Evolutionary conservation across 352 stramenopile species (phyloP).

Genomic region (Globisporangium acanthophoron): DNA sequence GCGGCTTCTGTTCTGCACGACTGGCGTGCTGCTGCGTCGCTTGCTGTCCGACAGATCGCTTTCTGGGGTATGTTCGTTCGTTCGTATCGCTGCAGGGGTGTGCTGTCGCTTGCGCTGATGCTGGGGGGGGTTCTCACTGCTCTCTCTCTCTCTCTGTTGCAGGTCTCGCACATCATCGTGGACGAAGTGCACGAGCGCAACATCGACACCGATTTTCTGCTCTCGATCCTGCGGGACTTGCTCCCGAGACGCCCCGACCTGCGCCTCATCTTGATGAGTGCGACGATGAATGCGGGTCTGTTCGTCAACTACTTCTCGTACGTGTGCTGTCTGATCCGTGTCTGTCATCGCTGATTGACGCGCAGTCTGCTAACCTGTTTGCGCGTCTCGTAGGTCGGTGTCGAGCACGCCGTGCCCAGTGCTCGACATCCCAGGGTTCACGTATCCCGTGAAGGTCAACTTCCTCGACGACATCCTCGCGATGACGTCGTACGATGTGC

Average conservation of each 20-base stretch:
- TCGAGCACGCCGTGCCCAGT: constrained; percentile 45
- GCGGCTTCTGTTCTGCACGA: constrained; percentile 94
- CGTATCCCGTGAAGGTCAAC: constrained; percentile 70
- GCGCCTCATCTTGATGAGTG: constrained; percentile 95
- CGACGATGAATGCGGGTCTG: constrained; percentile 91
- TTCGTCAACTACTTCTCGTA: constrained; percentile 87
- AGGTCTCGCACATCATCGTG: constrained; percentile 97
- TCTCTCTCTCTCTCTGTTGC: background rate
- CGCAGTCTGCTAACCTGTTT: background rate
- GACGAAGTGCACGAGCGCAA: constrained; percentile 98
- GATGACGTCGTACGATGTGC: constrained; percentile 57
- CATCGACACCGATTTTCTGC: constrained; percentile 95
- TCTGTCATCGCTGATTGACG: background rate
- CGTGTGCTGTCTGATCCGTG: constrained; percentile 1
- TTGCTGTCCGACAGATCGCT: constrained; percentile 88
- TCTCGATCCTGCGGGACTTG: constrained; percentile 89
- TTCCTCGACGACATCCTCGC: constrained; percentile 77
- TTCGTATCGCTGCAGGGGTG: background rate
- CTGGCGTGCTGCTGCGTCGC: constrained; percentile 92
- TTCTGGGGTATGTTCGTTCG: constrained; percentile 41
- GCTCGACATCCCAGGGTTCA: constrained; percentile 82
- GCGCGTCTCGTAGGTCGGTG: constrained; percentile 2
- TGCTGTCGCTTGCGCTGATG: background rate
- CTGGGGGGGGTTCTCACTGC: background rate
- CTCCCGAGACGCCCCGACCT: constrained; percentile 70